Base-by-base conservation (phyloP, 2,329 filamentous ascomycete genomes). In the Ophiostoma montium region DNA sequence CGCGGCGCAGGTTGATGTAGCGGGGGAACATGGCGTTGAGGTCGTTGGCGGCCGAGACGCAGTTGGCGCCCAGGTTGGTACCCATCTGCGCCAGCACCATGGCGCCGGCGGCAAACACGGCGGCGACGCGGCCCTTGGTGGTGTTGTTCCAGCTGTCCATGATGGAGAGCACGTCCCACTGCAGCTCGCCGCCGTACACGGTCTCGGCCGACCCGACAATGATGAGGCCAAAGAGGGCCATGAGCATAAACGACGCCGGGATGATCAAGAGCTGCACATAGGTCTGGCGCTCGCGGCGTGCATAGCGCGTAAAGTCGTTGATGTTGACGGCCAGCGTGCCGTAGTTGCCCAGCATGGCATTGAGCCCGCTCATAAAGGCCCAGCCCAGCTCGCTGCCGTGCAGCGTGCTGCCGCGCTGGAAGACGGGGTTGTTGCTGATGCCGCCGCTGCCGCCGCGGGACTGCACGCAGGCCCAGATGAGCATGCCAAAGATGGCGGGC, bases 281-380 rank as follows among this genome's bases (percentile, higher is more conserved):
- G 19, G 38, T 41, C 38, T 41, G 38, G 19, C 38, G 38, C 13
- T 41, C 38, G 13, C 82, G 86, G 18, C 69, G 67, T 3, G 87
- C 84, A 59, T 95, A 95, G 62, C 89, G 82, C 18, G 85, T 72
- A 62, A 94, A 95, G 60, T 94, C 87, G 0, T 84, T 84, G 56
- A 86, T 81, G 62, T 94, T 81, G 52, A 83, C 74, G 56, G 95
- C 92, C 32, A 95, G 72, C 0, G 88, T 87, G 1, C 87, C 85
- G 60, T 95, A 95, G 67, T 95, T 95, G 58, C 86, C 84, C 55
- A 95, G 88, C 4, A 85, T 82, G 21, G 76, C 82, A 87, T 95
- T 94, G 65, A 94, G 81, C 35, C 86, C 86, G 53, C 81, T 82
- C 52, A 95, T 75, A 51, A 95, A 80, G 21, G 80, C 76, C 89